Conservation (phyloP, 805 yeast genomes). For the Cyberlindnera xishuangbannaensis region DNA sequence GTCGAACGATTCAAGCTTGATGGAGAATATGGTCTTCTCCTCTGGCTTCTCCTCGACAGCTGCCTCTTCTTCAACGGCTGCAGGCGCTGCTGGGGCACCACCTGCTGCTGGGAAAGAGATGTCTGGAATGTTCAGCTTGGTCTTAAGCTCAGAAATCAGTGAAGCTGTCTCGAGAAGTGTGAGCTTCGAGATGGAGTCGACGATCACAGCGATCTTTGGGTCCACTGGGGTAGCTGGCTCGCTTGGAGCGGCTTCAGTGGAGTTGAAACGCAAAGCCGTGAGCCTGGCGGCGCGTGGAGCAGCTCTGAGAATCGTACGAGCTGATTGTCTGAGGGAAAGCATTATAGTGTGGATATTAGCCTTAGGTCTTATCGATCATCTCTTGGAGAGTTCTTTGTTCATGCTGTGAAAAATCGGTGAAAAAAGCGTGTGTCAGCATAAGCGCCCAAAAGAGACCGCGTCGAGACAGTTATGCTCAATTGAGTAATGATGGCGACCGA, state of each 20-base stretch:
- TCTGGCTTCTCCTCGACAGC: slow-evolving; percentile 72
- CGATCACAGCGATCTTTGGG: slow-evolving; percentile 84
- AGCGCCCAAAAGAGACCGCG: slow-evolving; percentile 4
- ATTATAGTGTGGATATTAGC: slow-evolving; percentile 4
- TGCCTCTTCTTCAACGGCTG: slow-evolving; percentile 67
- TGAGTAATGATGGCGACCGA: not conserved
- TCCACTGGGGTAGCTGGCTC: slow-evolving; percentile 55
- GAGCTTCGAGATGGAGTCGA: slow-evolving; percentile 83
- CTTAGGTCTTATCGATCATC: no score
- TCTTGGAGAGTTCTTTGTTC: not conserved
- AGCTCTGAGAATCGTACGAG: slow-evolving; percentile 17
- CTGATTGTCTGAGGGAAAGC: slow-evolving; percentile 16
- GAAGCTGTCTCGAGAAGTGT: slow-evolving; percentile 92
- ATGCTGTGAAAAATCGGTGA: slow-evolving; percentile 8
- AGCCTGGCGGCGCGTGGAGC: slow-evolving; percentile 13
- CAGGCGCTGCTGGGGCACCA: slow-evolving; percentile 54
- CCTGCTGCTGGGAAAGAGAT: slow-evolving; percentile 77
- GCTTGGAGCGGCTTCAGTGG: slow-evolving; percentile 30
- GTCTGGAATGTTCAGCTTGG: slow-evolving; percentile 88
- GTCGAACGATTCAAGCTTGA: slow-evolving; percentile 91
- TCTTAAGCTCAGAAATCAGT: slow-evolving; percentile 72
- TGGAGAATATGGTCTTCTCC: slow-evolving; percentile 88
- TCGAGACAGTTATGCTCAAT: slow-evolving; percentile 10
- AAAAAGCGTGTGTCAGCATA: slow-evolving; percentile 8
- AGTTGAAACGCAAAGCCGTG: slow-evolving; percentile 30